Evolutionary conservation across 441 rosid genomes (phyloP), one percentile per base, ranked within the genome.

Genomic region (Gossypium trilobum): DNA sequence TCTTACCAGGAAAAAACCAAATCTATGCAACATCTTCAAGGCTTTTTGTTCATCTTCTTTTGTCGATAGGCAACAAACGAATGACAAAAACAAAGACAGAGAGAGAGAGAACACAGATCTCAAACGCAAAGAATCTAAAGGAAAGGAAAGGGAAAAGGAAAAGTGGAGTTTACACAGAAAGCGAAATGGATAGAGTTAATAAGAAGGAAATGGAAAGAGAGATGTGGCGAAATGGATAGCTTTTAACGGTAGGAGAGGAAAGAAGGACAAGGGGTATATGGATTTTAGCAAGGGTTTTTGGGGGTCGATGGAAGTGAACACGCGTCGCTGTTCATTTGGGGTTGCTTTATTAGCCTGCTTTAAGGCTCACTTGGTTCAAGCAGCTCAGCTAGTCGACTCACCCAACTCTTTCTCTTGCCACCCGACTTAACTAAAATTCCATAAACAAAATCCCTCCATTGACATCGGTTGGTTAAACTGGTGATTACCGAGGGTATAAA

Each of bases 1-100:
- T 59, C 79, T 78, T 72, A 81, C 82, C 85, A 39, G 78, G 78
- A 50, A 48, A 66, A 66, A 68, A 23, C 20, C 11, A 57, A 25
- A 42, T 20, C 17, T 23, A 6, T 20, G 23, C 64, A 71, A 2
- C 75, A 73, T 74, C 78, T 66, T 75, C 65, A 68, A 62, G 9
- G 27, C 69, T 42, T 68, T 75, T 69, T 69, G 50, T 62, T 73
- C 8, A 51, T 39, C 36, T 31, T 31, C 36, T 31, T 31, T 5
- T 46, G 64, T n/a, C 50, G 5, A 25, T 1, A 16, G 29, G 54
- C 64, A 55, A 56, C 66, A n/a, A 64, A 64, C 39, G 5, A 20
- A 20, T 65, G 23, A 19, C 16, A 4, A 11, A 51, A 13, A 44
- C 3, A 44, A 11, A 44, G 50, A 44, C 11, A 42, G 13, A 42